phyloP scores from a whole-genome alignment of 2,329 filamentous ascomycete species.

The Hypocrella siamensis region DNA sequence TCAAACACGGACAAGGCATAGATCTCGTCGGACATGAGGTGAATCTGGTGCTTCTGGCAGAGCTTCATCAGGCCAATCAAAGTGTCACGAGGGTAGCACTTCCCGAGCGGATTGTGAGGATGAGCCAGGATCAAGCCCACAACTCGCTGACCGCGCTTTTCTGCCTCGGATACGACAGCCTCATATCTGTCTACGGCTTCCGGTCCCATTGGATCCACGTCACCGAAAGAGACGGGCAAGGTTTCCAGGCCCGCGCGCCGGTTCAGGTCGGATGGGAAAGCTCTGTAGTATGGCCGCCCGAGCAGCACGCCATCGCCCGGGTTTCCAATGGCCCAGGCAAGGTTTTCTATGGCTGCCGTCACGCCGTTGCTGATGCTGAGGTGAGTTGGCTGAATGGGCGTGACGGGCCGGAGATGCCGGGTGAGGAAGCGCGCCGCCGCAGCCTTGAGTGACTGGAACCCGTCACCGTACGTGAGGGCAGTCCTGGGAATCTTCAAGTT shows the following conservation, averaged over 20 bases:
- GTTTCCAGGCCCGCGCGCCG: not conserved
- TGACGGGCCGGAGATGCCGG: slow-evolving; percentile 13
- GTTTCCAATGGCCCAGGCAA: slow-evolving; percentile 22
- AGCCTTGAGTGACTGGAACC: slow-evolving; percentile 16
- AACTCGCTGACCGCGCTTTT: slow-evolving; percentile 19
- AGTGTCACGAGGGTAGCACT: slow-evolving; percentile 24
- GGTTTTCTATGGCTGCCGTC: slow-evolving; percentile 23
- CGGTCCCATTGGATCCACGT: not conserved
- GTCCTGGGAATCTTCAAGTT: slow-evolving; percentile 15
- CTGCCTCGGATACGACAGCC: not conserved
- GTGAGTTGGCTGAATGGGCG: slow-evolving; percentile 15
- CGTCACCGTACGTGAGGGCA: slow-evolving; percentile 25
- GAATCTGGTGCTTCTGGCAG: slow-evolving; percentile 29
- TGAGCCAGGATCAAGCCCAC: slow-evolving; percentile 32
- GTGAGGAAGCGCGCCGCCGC: slow-evolving; percentile 20
- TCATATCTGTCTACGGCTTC: not conserved
- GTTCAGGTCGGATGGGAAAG: slow-evolving; percentile 24
- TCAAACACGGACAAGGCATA: slow-evolving; percentile 36
- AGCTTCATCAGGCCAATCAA: slow-evolving; percentile 26
- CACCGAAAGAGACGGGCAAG: not conserved
- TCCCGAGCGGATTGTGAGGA: slow-evolving; percentile 35
- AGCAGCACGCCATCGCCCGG: slow-evolving; percentile 23
- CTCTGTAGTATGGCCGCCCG: slow-evolving; percentile 28
- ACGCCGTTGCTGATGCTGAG: slow-evolving; percentile 23
- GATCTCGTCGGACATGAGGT: slow-evolving; percentile 34